Percentiles rank a stretch among this genome's conserved stretches.
Evolutionary conservation across 352 stramenopile species (phyloP).

Genomic region (Globisporangium spinosum): DNA sequence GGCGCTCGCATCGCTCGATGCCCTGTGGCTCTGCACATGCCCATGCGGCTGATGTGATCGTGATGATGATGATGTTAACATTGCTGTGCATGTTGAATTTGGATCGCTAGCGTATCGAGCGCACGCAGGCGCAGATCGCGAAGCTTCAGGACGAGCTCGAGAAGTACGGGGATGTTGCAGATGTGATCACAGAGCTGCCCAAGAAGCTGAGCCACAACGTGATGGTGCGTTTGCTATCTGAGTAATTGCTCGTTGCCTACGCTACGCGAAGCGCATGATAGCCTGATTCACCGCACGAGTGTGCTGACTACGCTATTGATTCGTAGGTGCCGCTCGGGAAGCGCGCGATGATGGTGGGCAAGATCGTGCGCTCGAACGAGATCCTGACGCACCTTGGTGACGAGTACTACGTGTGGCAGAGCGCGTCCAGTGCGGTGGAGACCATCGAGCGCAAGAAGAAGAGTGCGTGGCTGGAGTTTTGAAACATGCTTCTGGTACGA

Average conservation of each 20-base stretch:
- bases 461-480: slow-evolving; percentile 29
- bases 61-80: neutral
- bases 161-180: slow-evolving; percentile 47
- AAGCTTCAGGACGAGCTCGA: slow-evolving; percentile 53
- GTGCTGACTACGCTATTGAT: neutral
- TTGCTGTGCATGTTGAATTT: neutral
- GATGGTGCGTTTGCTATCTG: slow-evolving; percentile 41
- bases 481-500: neutral
- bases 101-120: slow-evolving; percentile 49
- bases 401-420: slow-evolving; percentile 81
- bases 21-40: neutral
- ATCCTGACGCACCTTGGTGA: slow-evolving; percentile 77
- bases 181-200: slow-evolving; percentile 60
- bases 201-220: slow-evolving; percentile 76
- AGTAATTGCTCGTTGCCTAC: neutral
- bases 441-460: slow-evolving; percentile 79
- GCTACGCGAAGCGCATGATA: neutral
- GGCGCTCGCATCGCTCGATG: neutral
- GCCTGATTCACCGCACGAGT: neutral
- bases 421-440: slow-evolving; percentile 47
- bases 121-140: slow-evolving; percentile 42
- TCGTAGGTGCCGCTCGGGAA: slow-evolving; percentile 67
- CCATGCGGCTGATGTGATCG: neutral
- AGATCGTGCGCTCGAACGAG: slow-evolving; percentile 83
- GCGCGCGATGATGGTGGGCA: slow-evolving; percentile 77